Conservation (phyloP, 257 asterid species). For the Nyctanthes arbortristis region DNA sequence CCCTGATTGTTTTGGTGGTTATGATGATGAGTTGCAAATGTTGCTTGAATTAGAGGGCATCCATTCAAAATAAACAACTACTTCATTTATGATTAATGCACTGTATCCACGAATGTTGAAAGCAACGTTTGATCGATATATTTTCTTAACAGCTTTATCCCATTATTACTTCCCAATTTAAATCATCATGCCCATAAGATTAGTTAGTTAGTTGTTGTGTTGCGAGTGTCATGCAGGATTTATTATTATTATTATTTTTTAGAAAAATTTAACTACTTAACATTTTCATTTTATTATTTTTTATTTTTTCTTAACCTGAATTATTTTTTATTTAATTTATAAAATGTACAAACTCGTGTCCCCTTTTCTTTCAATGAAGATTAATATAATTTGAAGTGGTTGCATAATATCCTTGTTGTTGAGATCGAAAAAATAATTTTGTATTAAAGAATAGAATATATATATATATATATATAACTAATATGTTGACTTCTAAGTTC, state of each 20-base stretch:
- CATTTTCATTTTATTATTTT: no score
- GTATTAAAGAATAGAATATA: background rate
- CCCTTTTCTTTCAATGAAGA: background rate
- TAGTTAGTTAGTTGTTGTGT: no score
- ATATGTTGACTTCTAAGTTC: background rate
- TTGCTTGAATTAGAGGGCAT: constrained; percentile 5
- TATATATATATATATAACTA: background rate
- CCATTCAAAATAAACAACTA: background rate
- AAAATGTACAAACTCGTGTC: background rate
- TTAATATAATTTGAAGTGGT: background rate
- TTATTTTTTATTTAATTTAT: no score
- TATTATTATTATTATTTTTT: no score
- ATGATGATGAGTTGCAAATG: no score
- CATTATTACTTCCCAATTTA: constrained; percentile 19
- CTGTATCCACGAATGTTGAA: no score
- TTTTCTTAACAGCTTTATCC: constrained; percentile 26
- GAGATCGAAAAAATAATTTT: background rate
- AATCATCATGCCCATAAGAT: background rate
- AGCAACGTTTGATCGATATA: constrained; percentile 5
- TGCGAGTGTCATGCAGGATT: no score
- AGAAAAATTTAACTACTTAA: no score
- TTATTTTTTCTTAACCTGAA: no score
- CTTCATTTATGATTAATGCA: constrained; percentile 2
- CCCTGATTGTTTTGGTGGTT: no score
- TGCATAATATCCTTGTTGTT: background rate